Evolutionary conservation across 345 rosid genomes (phyloP).

Genomic region (Excoecaria agallocha): DNA sequence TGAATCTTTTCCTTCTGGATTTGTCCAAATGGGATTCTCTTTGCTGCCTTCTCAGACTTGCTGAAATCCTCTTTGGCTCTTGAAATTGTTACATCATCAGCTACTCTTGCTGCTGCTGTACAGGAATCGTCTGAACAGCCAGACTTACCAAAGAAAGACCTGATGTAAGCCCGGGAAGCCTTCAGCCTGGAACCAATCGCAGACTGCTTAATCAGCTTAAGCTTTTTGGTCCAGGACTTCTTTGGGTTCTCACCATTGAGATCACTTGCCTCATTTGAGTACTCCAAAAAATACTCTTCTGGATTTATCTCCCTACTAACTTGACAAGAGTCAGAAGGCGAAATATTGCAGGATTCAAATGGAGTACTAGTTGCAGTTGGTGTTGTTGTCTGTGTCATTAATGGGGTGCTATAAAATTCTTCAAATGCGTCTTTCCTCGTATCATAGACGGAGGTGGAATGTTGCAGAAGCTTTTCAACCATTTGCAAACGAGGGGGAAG

Average conservation of each 20-base stretch:
- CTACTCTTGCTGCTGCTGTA: conserved; percentile 45
- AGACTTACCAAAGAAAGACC: conserved; percentile 60
- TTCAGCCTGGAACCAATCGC: conserved; percentile 60
- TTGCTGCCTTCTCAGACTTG: conserved; percentile 27
- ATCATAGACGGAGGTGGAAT: conserved; percentile 17
- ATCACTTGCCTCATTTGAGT: conserved; percentile 27
- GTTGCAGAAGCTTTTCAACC: conserved; percentile 67
- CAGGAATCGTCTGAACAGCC: conserved; percentile 65
- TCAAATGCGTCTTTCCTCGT: conserved; percentile 32
- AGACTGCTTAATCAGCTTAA: conserved; percentile 46
- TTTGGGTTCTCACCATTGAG: conserved; percentile 41
- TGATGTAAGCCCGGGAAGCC: conserved; percentile 70
- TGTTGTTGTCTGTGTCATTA: conserved; percentile 46
- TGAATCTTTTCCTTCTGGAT: conserved; percentile 30
- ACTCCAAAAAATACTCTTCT: conserved; percentile 45
- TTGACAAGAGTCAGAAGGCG: conserved; percentile 69
- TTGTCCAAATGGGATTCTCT: conserved; percentile 49
- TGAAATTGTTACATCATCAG: conserved; percentile 35
- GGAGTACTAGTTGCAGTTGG: conserved; percentile 67
- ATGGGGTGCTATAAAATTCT: conserved; percentile 67
- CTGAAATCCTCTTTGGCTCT: conserved; percentile 29
- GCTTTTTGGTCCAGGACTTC: conserved; percentile 63
- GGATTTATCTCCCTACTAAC: conserved; percentile 75
- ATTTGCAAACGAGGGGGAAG: conserved; percentile 80
- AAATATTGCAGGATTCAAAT: conserved; percentile 75